phyloP scores from a whole-genome alignment of 768 basidiomycete genomes.

The Pholiota conissans region DNA sequence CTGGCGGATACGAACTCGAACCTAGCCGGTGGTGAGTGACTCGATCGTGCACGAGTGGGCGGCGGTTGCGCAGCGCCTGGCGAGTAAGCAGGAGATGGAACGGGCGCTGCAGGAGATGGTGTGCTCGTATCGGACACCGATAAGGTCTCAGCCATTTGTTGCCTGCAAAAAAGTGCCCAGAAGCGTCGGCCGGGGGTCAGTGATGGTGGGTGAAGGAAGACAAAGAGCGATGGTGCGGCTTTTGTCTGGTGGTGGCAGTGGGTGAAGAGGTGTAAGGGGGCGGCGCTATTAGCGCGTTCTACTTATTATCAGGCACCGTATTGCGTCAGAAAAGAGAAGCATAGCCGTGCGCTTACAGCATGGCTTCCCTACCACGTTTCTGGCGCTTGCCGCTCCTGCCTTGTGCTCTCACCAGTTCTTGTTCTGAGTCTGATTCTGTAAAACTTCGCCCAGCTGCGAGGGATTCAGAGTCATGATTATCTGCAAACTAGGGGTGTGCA shows the following conservation, averaged over 20 bases:
- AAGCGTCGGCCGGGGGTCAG: not conserved
- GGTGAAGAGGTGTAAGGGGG: conserved; percentile 11
- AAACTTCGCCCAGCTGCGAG: not conserved
- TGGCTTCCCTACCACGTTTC: conserved; percentile 15
- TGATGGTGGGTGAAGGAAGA: conserved; percentile 10
- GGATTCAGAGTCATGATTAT: not conserved
- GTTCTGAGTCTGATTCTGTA: not conserved
- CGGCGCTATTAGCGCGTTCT: conserved; percentile 20
- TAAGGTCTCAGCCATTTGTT: not conserved
- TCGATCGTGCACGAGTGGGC: not conserved
- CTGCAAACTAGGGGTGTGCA: too few relatives aligned
- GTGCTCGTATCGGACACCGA: not conserved
- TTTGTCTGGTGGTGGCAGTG: conserved; percentile 12
- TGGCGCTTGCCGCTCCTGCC: not conserved
- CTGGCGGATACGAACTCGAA: not conserved
- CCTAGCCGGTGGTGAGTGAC: not conserved
- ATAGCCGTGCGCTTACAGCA: conserved; percentile 22
- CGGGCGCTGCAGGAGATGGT: not conserved
- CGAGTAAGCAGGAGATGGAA: not conserved
- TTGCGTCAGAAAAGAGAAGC: conserved; percentile 14
- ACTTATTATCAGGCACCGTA: conserved; percentile 16
- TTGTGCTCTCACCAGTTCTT: not conserved
- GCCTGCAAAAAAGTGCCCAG: not conserved
- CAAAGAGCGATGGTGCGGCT: conserved; percentile 10
- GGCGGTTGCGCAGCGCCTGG: not conserved